Base-by-base conservation (phyloP, 1,139 yeast species). In the Kurtzmaniella quercitrusa region DNA sequence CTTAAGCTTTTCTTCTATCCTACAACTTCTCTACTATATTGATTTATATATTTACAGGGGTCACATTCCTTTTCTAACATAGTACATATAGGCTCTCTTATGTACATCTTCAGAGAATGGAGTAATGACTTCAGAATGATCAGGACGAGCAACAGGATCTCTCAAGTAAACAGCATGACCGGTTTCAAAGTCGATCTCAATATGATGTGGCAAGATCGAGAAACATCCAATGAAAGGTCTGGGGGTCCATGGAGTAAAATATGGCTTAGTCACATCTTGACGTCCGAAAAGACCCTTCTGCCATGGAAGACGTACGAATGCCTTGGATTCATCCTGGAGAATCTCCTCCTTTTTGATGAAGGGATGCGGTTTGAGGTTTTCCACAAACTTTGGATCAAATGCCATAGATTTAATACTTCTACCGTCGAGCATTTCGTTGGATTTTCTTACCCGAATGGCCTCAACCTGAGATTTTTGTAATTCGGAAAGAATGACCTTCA, bases 91-190 rank as follows among this genome's bases (percentile, higher is more conserved):
- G 37, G 98, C 96, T 65, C 96, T 82, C 68, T 91, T 95, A 59
- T 93, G 98, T 54, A 84, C 82, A 51, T 83, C 85, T 50, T 82
- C 75, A 39, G 85, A 84, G 68, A 85, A 88, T 43, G 98, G 98
- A 42, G 96, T 76, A 48, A 93, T 88, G 46, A 93, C 96, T 70
- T 93, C 98, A 25, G 97, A 87, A 59, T 87, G 91, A 41, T 96
- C 98, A 11, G 98, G 97, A 65, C 98, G 81, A 11, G 98, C 96
- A 45, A 93, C 91, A 14, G 98, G 98, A 63, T 93, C 96, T 67
- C 97, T 84, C 65, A 93, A 71, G 66, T 93, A 93, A 25, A 93
- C 85, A 10, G 97, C 98, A 65, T 91, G 96, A 62, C 98, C 91
- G 8, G 97, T 89, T 49, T 79, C 78, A 65, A 88, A 91, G 17